Percentiles rank a stretch among this genome's conserved stretches.
Evolutionary conservation across 805 yeast genomes (phyloP).

Genomic region (Komagataella phaffii): DNA sequence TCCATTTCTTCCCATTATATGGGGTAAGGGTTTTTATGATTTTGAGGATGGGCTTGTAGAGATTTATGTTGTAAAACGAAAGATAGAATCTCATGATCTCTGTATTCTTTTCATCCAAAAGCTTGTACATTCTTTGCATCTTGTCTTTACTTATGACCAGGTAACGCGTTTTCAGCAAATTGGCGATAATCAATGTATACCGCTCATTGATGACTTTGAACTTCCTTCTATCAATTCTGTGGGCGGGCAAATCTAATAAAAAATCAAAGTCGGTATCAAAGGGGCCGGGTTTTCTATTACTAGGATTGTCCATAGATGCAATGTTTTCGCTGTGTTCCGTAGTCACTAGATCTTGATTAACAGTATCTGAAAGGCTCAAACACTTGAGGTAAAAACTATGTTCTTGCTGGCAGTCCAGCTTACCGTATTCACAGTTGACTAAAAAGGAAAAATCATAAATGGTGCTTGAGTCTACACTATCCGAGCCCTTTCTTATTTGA

Average conservation of each 20-base stretch:
- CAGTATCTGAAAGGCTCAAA: background rate
- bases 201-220: background rate
- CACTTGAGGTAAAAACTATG: conserved; percentile 10
- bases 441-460: background rate
- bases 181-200: conserved; percentile 20
- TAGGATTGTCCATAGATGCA: background rate
- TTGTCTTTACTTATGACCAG: conserved; percentile 45
- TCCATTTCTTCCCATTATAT: conserved; percentile 90
- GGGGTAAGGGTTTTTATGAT: conserved; percentile 73
- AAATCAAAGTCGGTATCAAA: background rate
- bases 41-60: conserved; percentile 61
- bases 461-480: conserved; percentile 3
- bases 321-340: background rate
- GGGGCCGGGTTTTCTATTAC: background rate
- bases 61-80: conserved; percentile 42
- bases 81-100: conserved; percentile 44
- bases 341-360: background rate
- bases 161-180: conserved; percentile 41
- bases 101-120: conserved; percentile 52
- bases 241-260: background rate
- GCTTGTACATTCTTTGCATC: conserved; percentile 57
- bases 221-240: background rate
- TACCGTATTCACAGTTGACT: conserved; percentile 19
- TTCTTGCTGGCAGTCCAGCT: conserved; percentile 12
- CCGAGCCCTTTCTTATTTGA: conserved; percentile 11